phyloP scores from a whole-genome alignment of 768 basidiomycete genomes.

The Rhodotorula kratochvilovae region DNA sequence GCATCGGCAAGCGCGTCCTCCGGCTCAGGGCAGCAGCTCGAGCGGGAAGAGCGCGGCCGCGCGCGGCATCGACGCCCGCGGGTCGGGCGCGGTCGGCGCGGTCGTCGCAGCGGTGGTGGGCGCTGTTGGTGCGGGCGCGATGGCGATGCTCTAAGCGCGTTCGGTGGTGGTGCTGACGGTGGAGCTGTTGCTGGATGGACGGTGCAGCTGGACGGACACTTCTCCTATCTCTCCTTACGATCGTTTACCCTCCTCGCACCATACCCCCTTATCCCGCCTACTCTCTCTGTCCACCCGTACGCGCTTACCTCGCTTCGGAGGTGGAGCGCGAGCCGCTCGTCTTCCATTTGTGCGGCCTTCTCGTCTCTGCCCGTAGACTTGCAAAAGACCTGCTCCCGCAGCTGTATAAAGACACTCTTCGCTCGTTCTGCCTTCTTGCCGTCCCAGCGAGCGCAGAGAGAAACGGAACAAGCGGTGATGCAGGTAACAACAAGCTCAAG shows the following conservation, averaged over 20 bases:
- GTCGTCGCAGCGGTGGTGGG: conserved; percentile 3
- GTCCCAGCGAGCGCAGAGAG: too few relatives aligned
- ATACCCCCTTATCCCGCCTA: too few relatives aligned
- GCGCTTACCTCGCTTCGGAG: too few relatives aligned
- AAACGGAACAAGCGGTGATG: not conserved
- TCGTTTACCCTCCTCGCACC: not conserved
- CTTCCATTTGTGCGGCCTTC: too few relatives aligned
- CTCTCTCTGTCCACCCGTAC: too few relatives aligned
- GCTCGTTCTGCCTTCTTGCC: not conserved
- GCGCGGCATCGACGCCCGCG: not conserved
- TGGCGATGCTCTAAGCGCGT: not conserved
- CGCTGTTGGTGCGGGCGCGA: not conserved
- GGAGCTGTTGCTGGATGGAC: too few relatives aligned
- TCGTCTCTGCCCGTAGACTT: too few relatives aligned
- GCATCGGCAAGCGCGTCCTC: not conserved
- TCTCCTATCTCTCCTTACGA: too few relatives aligned
- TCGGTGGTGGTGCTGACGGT: not conserved
- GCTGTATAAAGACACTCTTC: not conserved
- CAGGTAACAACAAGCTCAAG: not conserved
- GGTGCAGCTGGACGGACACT: too few relatives aligned
- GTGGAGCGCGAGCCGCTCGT: too few relatives aligned
- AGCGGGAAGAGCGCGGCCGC: not conserved
- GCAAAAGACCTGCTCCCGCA: too few relatives aligned
- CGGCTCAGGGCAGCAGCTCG: too few relatives aligned
- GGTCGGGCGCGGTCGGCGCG: conserved; percentile 3